A percentile compares a stretch with the other conserved stretches of the same genome.
These are phyloP conservation scores for Citrus hindsii DNA, from an alignment of 345 rosid genomes.

Conservation along the genomic window DNA sequence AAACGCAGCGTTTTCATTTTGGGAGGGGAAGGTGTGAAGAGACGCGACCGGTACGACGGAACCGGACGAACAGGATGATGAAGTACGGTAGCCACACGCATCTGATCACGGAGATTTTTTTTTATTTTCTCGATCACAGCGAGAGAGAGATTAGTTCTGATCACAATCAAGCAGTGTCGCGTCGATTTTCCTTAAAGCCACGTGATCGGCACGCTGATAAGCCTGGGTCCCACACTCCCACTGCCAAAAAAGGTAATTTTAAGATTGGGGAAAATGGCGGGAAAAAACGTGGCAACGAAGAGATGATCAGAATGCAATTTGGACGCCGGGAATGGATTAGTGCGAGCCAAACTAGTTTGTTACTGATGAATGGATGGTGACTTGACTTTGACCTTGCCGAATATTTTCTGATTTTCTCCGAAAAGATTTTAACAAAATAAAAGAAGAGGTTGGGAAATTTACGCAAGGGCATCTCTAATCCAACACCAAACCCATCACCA, in stretches of 20 bases:
- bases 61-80: conserved; percentile 31
- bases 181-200: not conserved
- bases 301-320: not conserved
- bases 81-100: conserved; percentile 32
- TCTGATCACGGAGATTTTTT: conserved; percentile 20
- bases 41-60: not conserved
- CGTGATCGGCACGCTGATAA: not conserved
- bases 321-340: not conserved
- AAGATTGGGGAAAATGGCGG: not conserved
- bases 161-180: not conserved
- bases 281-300: not conserved
- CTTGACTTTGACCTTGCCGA: not conserved
- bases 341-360: not conserved
- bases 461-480: too few relatives aligned
- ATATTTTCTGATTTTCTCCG: not conserved
- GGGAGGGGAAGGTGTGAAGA: not conserved
- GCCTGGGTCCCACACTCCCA: not conserved
- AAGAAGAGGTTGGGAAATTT: too few relatives aligned
- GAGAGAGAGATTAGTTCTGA: not conserved
- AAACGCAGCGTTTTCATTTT: conserved; percentile 8
- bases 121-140: not conserved
- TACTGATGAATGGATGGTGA: not conserved
- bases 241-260: not conserved
- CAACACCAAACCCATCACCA: too few relatives aligned
- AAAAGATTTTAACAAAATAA: too few relatives aligned